Conservation (phyloP, 768 basidiomycete genomes). For the Phallus indusiatus region DNA sequence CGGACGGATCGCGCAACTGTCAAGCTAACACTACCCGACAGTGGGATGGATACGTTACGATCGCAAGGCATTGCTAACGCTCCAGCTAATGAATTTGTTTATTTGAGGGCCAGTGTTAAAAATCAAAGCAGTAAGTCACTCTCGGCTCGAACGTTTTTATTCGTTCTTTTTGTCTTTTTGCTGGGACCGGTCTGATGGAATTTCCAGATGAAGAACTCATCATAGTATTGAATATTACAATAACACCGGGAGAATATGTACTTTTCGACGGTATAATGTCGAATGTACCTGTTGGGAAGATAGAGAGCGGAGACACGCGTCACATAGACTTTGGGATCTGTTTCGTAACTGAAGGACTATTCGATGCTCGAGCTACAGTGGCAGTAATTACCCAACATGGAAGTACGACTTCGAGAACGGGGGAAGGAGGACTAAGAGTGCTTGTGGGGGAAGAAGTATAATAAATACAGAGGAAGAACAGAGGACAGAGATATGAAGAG, state of each 20-base stretch:
- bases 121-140: constrained; percentile 57
- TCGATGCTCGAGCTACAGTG: constrained; percentile 36
- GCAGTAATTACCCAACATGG: constrained; percentile 16
- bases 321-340: constrained; percentile 51
- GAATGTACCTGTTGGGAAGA: constrained; percentile 54
- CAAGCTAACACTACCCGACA: constrained; percentile 37
- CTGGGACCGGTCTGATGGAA: not conserved
- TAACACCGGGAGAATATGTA: constrained; percentile 55
- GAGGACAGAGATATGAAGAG: not conserved
- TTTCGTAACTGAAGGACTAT: constrained; percentile 64
- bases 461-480: not conserved
- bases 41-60: constrained; percentile 20
- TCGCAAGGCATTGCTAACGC: constrained; percentile 40
- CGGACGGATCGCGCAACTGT: constrained; percentile 59
- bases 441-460: not conserved
- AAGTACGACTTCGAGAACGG: not conserved
- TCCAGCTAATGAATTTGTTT: constrained; percentile 51
- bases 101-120: constrained; percentile 44
- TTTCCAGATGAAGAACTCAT: constrained; percentile 39
- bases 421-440: constrained; percentile 10
- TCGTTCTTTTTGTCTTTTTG: not conserved
- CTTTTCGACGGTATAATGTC: constrained; percentile 58
- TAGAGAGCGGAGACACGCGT: constrained; percentile 44
- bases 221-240: constrained; percentile 42
- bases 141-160: not conserved